Evolutionary conservation across 2,329 filamentous ascomycete species (phyloP).

Genomic region (Malbranchea cinnamomea): DNA sequence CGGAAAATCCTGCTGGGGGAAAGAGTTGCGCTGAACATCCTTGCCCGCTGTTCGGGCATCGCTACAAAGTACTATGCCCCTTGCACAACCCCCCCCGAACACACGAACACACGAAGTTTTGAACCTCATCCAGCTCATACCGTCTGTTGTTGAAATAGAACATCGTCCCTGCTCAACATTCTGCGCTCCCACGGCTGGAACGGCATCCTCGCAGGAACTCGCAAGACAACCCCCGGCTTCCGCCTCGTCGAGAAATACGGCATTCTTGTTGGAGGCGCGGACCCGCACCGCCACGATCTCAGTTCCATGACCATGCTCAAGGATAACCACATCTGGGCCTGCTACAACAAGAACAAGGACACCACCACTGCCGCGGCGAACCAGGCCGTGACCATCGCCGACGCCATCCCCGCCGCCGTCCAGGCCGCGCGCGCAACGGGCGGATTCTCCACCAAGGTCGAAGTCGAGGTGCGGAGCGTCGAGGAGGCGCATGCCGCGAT

Average conservation of each 20-base stretch:
- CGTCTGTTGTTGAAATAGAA: conserved; percentile 14
- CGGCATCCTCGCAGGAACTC: conserved; percentile 79
- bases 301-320: conserved; percentile 97
- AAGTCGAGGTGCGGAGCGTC: conserved; percentile 86
- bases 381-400: conserved; percentile 48
- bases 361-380: conserved; percentile 13
- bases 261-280: conserved; percentile 85
- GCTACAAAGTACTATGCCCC: conserved; percentile 51
- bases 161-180: conserved; percentile 33
- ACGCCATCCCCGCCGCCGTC: conserved; percentile 73
- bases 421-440: conserved; percentile 66
- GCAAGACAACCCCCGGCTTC: conserved; percentile 95
- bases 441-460: conserved; percentile 85
- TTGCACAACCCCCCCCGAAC: too few species aligned
- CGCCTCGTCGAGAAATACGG: conserved; percentile 95
- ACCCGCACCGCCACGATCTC: conserved; percentile 82
- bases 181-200: conserved; percentile 53
- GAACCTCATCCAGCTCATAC: not conserved
- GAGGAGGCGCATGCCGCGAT: conserved; percentile 85
- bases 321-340: conserved; percentile 95
- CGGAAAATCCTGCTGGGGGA: conserved; percentile 79
- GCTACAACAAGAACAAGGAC: conserved; percentile 34
- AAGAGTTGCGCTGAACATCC: conserved; percentile 77
- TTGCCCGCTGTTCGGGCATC: conserved; percentile 82
- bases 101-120: too few species aligned